Conservation (phyloP, 2,329 filamentous ascomycete genomes). For the Colletotrichum euphorbiae region DNA sequence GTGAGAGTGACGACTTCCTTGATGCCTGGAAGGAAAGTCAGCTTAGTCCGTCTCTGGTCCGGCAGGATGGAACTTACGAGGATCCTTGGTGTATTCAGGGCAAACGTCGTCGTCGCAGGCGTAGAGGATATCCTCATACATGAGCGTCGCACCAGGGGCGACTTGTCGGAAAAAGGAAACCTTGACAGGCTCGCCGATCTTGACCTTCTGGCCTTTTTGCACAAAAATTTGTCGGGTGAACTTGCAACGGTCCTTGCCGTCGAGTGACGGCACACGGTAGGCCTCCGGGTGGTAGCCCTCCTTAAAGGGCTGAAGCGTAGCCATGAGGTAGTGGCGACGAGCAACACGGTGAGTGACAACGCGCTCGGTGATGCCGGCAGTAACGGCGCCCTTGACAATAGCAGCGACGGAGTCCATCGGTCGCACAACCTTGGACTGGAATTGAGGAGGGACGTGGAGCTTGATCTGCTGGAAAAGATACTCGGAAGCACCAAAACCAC, state of each 20-base stretch:
- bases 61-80: conserved; percentile 76
- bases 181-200: conserved; percentile 99
- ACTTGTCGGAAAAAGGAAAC: conserved; percentile 99
- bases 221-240: conserved; percentile 99
- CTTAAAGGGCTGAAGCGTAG: conserved; percentile 97
- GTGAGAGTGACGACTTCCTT: conserved; percentile 99
- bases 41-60: conserved; percentile 28
- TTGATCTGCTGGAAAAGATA: conserved; percentile 99
- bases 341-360: conserved; percentile 97
- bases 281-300: conserved; percentile 98
- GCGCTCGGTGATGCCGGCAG: conserved; percentile 95
- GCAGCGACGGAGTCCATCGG: conserved; percentile 99
- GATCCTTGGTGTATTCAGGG: conserved; percentile 99
- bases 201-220: conserved; percentile 97
- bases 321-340: conserved; percentile 98
- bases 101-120: conserved; percentile 98
- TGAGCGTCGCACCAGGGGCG: conserved; percentile 93
- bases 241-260: conserved; percentile 98
- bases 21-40: conserved; percentile 76
- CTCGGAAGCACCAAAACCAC: conserved; percentile 97
- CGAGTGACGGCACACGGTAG: conserved; percentile 94
- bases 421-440: conserved; percentile 97
- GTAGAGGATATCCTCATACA: conserved; percentile 99
- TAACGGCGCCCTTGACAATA: conserved; percentile 98
- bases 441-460: conserved; percentile 96